phyloP scores from a whole-genome alignment of 495 filamentous ascomycete genomes.

The Pseudotulostoma volvatum region DNA sequence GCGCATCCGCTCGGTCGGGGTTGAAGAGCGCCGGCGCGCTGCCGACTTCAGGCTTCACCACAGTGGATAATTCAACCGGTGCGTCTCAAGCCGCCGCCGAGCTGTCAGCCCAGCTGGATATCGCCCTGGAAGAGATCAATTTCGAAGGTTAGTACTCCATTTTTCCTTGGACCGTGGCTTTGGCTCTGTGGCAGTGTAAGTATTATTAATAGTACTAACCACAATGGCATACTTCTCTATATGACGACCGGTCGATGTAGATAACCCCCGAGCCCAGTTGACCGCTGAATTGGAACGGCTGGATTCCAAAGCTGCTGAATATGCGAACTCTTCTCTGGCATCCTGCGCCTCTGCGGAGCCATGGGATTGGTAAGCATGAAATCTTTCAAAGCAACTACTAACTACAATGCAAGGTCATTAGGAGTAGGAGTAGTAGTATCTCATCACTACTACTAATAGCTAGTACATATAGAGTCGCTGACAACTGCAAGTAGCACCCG shows the following conservation, averaged over 20 bases:
- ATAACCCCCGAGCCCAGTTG: no score
- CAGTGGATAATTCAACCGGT: slow-evolving; percentile 3
- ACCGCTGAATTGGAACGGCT: neutral
- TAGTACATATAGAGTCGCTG: no score
- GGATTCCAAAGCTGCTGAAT: slow-evolving; percentile 2
- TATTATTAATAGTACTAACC: neutral
- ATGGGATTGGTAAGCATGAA: neutral
- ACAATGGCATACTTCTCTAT: no score
- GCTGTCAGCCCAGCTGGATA: slow-evolving; percentile 2
- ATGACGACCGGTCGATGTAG: no score
- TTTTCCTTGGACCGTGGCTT: neutral
- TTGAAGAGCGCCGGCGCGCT: neutral
- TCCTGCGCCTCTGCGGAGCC: no score
- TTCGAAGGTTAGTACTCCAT: neutral
- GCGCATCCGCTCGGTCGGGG: slow-evolving; percentile 1
- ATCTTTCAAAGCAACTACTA: no score
- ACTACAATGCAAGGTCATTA: no score
- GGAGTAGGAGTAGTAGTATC: no score
- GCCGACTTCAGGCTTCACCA: slow-evolving; percentile 2
- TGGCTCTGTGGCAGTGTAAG: no score
- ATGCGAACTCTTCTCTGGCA: slow-evolving; percentile 2
- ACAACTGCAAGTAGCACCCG: no score
- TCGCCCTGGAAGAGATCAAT: slow-evolving; percentile 2
- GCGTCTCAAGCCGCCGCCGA: slow-evolving; percentile 2
- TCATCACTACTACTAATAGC: no score